Evolutionary conservation across 495 filamentous ascomycete species (phyloP).

Genomic region (Penicillium bialowiezense): DNA sequence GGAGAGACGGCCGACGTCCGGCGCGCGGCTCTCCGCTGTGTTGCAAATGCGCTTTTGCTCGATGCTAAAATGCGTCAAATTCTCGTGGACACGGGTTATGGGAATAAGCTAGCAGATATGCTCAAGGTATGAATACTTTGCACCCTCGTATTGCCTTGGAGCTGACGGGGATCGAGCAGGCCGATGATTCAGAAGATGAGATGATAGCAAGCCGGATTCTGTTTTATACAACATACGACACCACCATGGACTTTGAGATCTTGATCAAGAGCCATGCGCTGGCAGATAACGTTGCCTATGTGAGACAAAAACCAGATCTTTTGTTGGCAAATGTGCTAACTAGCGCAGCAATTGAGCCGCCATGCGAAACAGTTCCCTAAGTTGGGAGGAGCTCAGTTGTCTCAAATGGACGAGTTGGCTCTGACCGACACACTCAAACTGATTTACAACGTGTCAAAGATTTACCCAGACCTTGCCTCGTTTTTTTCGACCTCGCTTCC

Average conservation of each 20-base stretch:
- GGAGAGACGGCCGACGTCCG: slow-evolving; percentile 58
- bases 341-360: slow-evolving; percentile 58
- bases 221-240: slow-evolving; percentile 83
- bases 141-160: background rate
- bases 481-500: slow-evolving; percentile 67
- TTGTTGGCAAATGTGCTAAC: slow-evolving; percentile 10
- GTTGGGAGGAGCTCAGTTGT: slow-evolving; percentile 33
- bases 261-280: slow-evolving; percentile 70
- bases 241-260: slow-evolving; percentile 61
- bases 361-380: slow-evolving; percentile 63
- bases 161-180: slow-evolving; percentile 34
- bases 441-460: slow-evolving; percentile 81
- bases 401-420: slow-evolving; percentile 74
- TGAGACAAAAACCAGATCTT: slow-evolving; percentile 19
- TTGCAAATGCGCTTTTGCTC: slow-evolving; percentile 85
- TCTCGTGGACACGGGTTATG: slow-evolving; percentile 77
- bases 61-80: slow-evolving; percentile 67
- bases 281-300: slow-evolving; percentile 64
- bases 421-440: slow-evolving; percentile 83
- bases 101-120: slow-evolving; percentile 63
- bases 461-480: slow-evolving; percentile 55
- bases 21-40: slow-evolving; percentile 74
- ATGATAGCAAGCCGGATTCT: slow-evolving; percentile 81
- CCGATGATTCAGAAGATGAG: slow-evolving; percentile 79
- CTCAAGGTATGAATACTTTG: slow-evolving; percentile 53